These are phyloP conservation scores for Cephalotrichum gorgonifer DNA, from an alignment of 2,329 filamentous ascomycete species.

Conservation along the genomic window DNA sequence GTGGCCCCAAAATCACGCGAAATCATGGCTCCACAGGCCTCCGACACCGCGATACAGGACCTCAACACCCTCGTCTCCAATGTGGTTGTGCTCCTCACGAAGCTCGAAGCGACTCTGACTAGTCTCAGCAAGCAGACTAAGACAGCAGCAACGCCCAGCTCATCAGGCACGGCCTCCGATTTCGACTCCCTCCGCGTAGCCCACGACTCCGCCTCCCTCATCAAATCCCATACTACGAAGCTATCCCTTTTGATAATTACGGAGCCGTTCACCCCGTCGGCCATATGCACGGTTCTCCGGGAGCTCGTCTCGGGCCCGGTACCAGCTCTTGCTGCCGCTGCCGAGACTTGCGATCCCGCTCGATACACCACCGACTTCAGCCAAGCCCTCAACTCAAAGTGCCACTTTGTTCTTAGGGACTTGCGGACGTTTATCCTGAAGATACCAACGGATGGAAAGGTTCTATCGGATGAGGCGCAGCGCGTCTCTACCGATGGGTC, in stretches of 20 bases:
- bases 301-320: conserved; percentile 66
- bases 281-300: conserved; percentile 58
- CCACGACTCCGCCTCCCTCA: conserved; percentile 58
- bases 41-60: conserved; percentile 20
- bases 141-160: neutral
- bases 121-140: conserved; percentile 15
- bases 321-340: conserved; percentile 61
- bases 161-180: conserved; percentile 9
- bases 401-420: conserved; percentile 51
- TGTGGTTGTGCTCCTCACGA: conserved; percentile 25
- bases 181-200: conserved; percentile 57
- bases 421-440: conserved; percentile 48
- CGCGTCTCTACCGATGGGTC: conserved; percentile 19
- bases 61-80: conserved; percentile 28
- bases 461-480: conserved; percentile 21
- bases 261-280: conserved; percentile 73
- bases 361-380: conserved; percentile 55
- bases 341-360: conserved; percentile 51
- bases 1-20: neutral
- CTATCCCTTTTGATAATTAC: conserved; percentile 80
- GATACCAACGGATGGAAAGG: conserved; percentile 49
- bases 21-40: conserved; percentile 14
- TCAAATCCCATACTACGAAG: conserved; percentile 78
- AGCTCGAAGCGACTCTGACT: conserved; percentile 30
- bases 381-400: conserved; percentile 50